Base-by-base conservation (phyloP, 495 filamentous ascomycete genomes). In the Aspergillus heteromorphus region DNA sequence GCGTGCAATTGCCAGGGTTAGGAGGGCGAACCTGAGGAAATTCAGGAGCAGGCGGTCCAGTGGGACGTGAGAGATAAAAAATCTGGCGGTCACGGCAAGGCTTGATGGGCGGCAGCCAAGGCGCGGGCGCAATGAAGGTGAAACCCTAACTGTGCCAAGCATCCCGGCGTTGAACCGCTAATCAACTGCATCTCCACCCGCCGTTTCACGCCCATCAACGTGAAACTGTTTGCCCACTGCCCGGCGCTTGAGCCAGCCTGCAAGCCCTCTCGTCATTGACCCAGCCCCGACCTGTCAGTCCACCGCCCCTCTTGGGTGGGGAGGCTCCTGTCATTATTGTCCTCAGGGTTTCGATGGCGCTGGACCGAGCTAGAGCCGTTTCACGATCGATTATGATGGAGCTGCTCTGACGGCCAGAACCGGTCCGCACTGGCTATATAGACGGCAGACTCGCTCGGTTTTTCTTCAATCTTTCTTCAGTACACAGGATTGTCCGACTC, bases 81-180 rank as follows among this genome's bases (percentile, higher is more conserved):
- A 27, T 14, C 51, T 45, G 18, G 23, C 29, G 19, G 38, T 17
- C 16, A 14, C n/a, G 31, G 30, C 16, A 27, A 31, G 31, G 23
- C 25, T 36, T 16, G 9, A 19, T 11, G 21, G n/a, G 7, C 13
- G 36, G 34, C 40, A 38, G 43, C 34, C 18, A 43, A 48, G 34
- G 30, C 55, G 48, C 49, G 47, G 48, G 40, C 19, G 53, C 60
- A 64, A 60, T 64, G 61, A 60, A 64, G 52, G 42, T 64, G 61
- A 64, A 64, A 60, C 61, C 54, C 48, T 36, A 52, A 48, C n/a
- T 38, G 55, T 48, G 57, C 61, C 61, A 53, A 58, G 55, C 53
- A 58, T 53, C 56, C 49, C 54, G 55, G 40, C 16, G 25, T 30
- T 30, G 48, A 50, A 45, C 48, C 53, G 50, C 45, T 45, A 50